phyloP scores from a whole-genome alignment of 2,329 filamentous ascomycete genomes.

The Westerdykella sp. region DNA sequence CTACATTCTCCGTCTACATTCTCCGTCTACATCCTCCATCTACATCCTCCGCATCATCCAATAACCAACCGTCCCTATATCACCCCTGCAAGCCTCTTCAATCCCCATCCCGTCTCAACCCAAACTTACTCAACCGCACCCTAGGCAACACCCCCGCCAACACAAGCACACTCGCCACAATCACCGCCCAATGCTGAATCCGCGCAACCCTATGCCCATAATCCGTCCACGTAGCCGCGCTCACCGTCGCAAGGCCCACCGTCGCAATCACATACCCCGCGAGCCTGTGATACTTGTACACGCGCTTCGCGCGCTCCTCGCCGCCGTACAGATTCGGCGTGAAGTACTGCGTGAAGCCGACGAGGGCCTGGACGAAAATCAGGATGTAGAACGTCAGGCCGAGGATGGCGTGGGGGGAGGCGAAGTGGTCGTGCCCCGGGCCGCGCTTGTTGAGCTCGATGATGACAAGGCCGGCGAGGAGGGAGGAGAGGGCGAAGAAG shows the following conservation, averaged over 20 bases:
- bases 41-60: too few species aligned
- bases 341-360: slow-evolving; percentile 80
- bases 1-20: too few species aligned
- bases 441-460: slow-evolving; percentile 81
- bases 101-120: slow-evolving; percentile 37
- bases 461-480: slow-evolving; percentile 60
- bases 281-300: slow-evolving; percentile 86
- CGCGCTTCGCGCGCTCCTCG: slow-evolving; percentile 67
- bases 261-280: slow-evolving; percentile 68
- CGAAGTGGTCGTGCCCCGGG: slow-evolving; percentile 64
- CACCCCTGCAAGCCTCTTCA: neutral
- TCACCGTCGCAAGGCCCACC: slow-evolving; percentile 66
- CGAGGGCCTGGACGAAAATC: slow-evolving; percentile 64
- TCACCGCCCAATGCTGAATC: slow-evolving; percentile 70
- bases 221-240: slow-evolving; percentile 67
- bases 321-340: slow-evolving; percentile 69
- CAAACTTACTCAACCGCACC: slow-evolving; percentile 77
- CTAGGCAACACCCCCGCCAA: slow-evolving; percentile 68
- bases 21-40: too few species aligned
- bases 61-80: too few species aligned
- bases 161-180: slow-evolving; percentile 60
- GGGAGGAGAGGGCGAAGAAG: slow-evolving; percentile 54
- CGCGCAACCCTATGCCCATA: slow-evolving; percentile 64
- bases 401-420: slow-evolving; percentile 73
- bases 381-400: slow-evolving; percentile 69